Evolutionary conservation across 2,329 filamentous ascomycete species (phyloP).

Genomic region (Arthrobotrys entomopaga): DNA sequence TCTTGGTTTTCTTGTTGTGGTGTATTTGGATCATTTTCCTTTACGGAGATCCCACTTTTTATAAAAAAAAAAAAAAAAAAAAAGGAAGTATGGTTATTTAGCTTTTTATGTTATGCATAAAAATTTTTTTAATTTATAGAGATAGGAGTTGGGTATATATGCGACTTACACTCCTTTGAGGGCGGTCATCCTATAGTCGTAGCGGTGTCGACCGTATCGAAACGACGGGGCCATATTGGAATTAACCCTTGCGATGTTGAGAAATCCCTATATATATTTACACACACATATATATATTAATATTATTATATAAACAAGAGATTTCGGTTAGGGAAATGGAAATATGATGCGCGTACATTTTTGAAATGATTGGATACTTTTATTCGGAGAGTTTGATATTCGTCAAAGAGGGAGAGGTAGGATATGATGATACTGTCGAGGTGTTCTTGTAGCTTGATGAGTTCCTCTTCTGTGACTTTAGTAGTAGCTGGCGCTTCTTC

Average conservation of each 20-base stretch:
- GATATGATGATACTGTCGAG: slow-evolving; percentile 63
- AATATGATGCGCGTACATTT: slow-evolving; percentile 60
- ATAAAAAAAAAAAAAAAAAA: too few relatives aligned
- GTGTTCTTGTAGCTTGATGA: slow-evolving; percentile 59
- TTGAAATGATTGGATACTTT: slow-evolving; percentile 62
- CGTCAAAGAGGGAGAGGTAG: slow-evolving; percentile 64
- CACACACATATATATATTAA: not conserved
- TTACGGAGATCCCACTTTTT: slow-evolving; percentile 23
- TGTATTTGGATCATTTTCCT: not conserved
- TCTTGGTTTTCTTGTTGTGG: too few relatives aligned
- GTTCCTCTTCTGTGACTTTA: slow-evolving; percentile 22
- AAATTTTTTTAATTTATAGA: too few relatives aligned
- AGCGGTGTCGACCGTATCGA: slow-evolving; percentile 64
- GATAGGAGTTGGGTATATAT: too few relatives aligned
- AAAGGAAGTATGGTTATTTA: not conserved
- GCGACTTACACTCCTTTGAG: slow-evolving; percentile 62
- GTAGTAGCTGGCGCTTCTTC: too few relatives aligned
- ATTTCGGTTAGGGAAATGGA: not conserved
- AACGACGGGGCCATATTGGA: slow-evolving; percentile 61
- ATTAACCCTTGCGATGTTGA: slow-evolving; percentile 66
- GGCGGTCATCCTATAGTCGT: slow-evolving; percentile 67
- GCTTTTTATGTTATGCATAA: not conserved
- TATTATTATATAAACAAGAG: not conserved
- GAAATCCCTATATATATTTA: slow-evolving; percentile 62
- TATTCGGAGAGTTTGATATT: slow-evolving; percentile 63